Evolutionary conservation across 2,329 filamentous ascomycete genomes (phyloP).

Genomic region (Fusarium haematococcum): DNA sequence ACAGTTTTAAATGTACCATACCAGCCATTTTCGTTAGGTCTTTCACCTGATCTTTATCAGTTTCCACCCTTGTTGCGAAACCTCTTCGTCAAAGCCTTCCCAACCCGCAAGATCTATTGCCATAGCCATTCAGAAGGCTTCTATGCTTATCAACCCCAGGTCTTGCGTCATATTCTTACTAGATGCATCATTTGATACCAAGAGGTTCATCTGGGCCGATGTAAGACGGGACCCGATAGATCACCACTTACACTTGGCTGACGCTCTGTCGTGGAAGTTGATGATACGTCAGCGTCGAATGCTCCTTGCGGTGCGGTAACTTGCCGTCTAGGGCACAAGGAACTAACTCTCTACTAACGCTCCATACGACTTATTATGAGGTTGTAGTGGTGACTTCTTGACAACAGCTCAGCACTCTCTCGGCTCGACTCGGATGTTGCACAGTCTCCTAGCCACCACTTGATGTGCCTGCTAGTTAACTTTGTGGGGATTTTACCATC

Average conservation of each 20-base stretch:
- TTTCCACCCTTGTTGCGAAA: neutral
- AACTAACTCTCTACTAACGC: neutral
- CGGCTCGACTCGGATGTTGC: neutral
- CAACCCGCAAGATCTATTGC: neutral
- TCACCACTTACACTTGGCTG: neutral
- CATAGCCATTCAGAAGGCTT: neutral
- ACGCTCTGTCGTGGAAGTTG: neutral
- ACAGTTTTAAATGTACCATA: neutral
- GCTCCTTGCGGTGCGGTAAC: neutral
- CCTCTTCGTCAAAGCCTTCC: neutral
- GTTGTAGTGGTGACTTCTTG: neutral
- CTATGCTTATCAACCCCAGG: neutral
- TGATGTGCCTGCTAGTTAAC: neutral
- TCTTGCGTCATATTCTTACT: neutral
- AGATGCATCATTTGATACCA: neutral
- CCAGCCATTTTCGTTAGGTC: neutral
- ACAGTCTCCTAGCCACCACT: neutral
- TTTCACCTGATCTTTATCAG: neutral
- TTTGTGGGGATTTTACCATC: neutral
- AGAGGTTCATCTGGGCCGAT: neutral
- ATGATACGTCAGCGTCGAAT: neutral
- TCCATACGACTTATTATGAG: neutral
- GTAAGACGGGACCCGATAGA: neutral
- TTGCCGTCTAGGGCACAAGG: neutral
- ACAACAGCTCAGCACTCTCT: neutral